Evolutionary conservation across 768 basidiomycete genomes (phyloP), one percentile per base, ranked within the genome.

Genomic region (Termitomyces sp.): DNA sequence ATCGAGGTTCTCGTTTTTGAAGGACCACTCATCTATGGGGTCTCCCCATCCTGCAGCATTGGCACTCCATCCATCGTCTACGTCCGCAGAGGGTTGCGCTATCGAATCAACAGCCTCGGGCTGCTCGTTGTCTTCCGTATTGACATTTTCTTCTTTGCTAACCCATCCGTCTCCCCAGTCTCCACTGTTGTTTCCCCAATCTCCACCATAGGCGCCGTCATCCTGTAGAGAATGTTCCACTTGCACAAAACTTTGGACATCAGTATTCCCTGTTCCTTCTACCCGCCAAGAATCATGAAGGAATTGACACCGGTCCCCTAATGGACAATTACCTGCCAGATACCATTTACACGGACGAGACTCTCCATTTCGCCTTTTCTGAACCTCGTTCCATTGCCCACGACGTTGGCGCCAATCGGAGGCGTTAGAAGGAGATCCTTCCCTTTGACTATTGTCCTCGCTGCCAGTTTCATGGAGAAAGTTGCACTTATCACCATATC

Each of bases 271-370:
- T 8, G 50, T 9, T n/a, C 12, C 15, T 49, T 49, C 31, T 32
- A 34, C 32, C 32, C 9, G 32, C 31, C 15, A 2, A 31, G 49
- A 45, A 17, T 52, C 62, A 55, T 60, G 62, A 25, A 57, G 57
- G 15, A 58, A 66, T 34, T 12, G 52, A 56, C 45, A 66, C 40
- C 49, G 50, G 38, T 59, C 48, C 31, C 60, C 63, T 14, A 36
- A 36, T 29, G 20, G 54, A 48, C 63, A 64, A 32, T 31, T 56
- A 10, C 63, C 59, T 10, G 17, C 14, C 12, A 10, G 42, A 34
- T 48, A 63, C 38, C 49, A 51, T 32, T 49, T 57, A 29, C 63
- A 63, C 20, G 32, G 34, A 12, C 43, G 59, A 46, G 20, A 36
- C 15, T 54, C 36, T 60, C 1, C n/a, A 29, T 8, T 8, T 25